These are phyloP conservation scores for Phylloporus scabripes DNA, from an alignment of 768 basidiomycete genomes.

Conservation along the genomic window DNA sequence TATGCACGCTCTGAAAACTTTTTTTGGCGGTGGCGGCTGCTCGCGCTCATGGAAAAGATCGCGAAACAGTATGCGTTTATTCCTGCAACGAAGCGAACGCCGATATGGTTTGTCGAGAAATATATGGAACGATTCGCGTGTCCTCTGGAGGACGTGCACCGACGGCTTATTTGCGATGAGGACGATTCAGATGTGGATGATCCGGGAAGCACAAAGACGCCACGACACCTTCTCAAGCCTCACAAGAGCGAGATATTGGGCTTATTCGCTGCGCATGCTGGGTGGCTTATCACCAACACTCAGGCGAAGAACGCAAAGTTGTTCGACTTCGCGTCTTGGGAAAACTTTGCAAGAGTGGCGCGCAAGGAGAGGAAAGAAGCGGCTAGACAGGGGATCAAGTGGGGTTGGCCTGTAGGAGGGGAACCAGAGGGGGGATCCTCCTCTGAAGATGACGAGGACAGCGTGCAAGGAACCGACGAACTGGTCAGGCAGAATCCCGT, in stretches of 20 bases:
- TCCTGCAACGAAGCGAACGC: slow-evolving; percentile 35
- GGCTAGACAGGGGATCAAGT: slow-evolving; percentile 14
- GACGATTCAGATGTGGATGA: slow-evolving; percentile 29
- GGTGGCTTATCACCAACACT: slow-evolving; percentile 55
- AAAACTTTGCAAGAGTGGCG: slow-evolving; percentile 36
- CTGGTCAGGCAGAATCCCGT: slow-evolving; percentile 24
- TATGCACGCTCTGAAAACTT: slow-evolving; percentile 43
- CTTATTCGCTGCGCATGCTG: slow-evolving; percentile 49
- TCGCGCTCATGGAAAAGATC: slow-evolving; percentile 45
- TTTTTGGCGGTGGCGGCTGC: slow-evolving; percentile 45
- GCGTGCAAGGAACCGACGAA: not conserved
- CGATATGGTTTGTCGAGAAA: slow-evolving; percentile 44
- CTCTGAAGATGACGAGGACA: slow-evolving; percentile 7
- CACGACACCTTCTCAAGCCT: slow-evolving; percentile 43
- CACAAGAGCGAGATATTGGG: slow-evolving; percentile 47
- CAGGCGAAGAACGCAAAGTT: slow-evolving; percentile 24
- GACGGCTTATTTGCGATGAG: slow-evolving; percentile 34
- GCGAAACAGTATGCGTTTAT: slow-evolving; percentile 31
- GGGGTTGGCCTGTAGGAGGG: slow-evolving; percentile 21
- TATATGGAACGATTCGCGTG: slow-evolving; percentile 34
- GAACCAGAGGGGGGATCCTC: slow-evolving; percentile 2
- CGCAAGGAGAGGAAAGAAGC: slow-evolving; percentile 32
- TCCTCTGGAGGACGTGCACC: slow-evolving; percentile 22
- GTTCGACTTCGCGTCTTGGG: slow-evolving; percentile 45
- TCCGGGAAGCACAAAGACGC: slow-evolving; percentile 24